Base-by-base conservation (phyloP, 805 yeast species). In the Kregervanrija fluxuum region DNA sequence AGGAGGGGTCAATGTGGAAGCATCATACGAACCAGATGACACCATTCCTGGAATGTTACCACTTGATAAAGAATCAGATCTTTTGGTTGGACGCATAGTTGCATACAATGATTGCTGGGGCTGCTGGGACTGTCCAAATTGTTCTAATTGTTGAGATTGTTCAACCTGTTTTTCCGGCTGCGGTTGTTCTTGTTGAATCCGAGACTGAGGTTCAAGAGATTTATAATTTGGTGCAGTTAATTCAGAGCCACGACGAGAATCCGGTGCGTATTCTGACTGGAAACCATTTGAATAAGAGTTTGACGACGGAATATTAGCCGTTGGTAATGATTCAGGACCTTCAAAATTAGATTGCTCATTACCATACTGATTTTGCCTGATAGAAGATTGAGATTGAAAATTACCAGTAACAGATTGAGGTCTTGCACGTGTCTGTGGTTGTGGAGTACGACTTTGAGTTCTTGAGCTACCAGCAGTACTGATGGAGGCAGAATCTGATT, bases 401-500 rank as follows among this genome's bases (percentile, higher is more conserved):
- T 28, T n/a, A 34, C 14, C 28, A 9, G 51, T 40, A 13, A 45
- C 30, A 8, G 49, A 48, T 17, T 42, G 49, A 35, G 47, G 35
- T 47, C 51, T 46, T 32, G 43, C 39, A 37, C 50, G 35, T 30
- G 37, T 22, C 12, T 15, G 36, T 22, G 37, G 33, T n/a, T 37
- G 43, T 6, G 31, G 31, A 15, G n/a, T 30, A 31, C 16, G 9
- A 14, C 5, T 13, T 9, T 35, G 40, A n/a, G 31, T 16, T 34
- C 41, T 36, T 9, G 44, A 32, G 28, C 48, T 43, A 13, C 33
- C 41, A n/a, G 49, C 50, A 42, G 60, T 52, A 14, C 48, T 48
- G 34, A 65, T 40, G 32, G 68, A 63, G 9, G 60, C 49, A 33
- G 56, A 38, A 41, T 64, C 68, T 16, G 67, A 57, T 39, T 64